Evolutionary conservation across 2,329 filamentous ascomycete genomes (phyloP), one percentile per base, ranked within the genome.

Genomic region (Plenodomus tracheiphilus): DNA sequence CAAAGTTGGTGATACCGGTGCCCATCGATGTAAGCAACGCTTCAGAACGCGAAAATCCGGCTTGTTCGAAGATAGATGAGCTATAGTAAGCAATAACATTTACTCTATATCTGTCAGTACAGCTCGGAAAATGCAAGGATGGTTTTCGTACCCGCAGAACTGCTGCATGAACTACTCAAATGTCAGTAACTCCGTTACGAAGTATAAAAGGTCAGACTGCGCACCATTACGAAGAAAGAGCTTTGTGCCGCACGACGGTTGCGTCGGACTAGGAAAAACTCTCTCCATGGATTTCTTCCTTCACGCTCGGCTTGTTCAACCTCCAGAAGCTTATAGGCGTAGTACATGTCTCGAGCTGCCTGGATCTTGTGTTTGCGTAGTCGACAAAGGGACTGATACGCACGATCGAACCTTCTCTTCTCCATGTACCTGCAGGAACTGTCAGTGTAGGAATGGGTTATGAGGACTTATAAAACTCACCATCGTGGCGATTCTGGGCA

Each of bases 261-360:
- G 8, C 69, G 60, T 4, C 65, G 61, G 16, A 70, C 65, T 1
- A 47, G 40, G 56, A 72, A 68, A 45, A 71, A 65, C 16, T 72
- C 69, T 21, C 61, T 67, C 43, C 66, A 66, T 1, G 63, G 39
- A 51, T 47, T 72, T 40, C 53, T 63, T 51, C 55, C 70, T 11
- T 58, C 72, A 48, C 63, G 71, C 32, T 69, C 58, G 30, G 60
- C 66, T 11, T 62, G 65, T 60, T 68, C 74, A 41, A 64, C 70
- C 57, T 65, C 68, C 51, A 64, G 70, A 43, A 71, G 56, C 38
- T 68, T 65, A 37, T 66, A 64, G 2, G 67, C 69, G 59, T 83
- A 83, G 71, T 81, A 84, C 55, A 79, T 75, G 51, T 84, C 81
- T 32, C 81, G 70, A 0, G 80, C 80, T 2, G 80, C 81, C 51